phyloP scores from a whole-genome alignment of 352 stramenopile genomes.

The Pythium myriotylum region DNA sequence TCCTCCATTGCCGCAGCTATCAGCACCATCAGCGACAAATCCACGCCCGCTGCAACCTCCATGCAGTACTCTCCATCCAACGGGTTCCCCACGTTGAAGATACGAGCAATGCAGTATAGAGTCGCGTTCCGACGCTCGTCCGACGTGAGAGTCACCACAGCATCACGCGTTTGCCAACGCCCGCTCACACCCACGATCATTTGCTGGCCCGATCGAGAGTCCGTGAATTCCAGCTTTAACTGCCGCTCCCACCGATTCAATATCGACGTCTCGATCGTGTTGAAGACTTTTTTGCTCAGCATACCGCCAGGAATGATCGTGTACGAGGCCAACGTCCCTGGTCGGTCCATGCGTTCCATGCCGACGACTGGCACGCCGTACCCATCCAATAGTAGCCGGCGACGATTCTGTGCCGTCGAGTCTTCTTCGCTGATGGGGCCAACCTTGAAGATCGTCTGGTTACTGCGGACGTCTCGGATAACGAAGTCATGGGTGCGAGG shows the following conservation, averaged over 20 bases:
- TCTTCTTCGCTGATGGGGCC: slow-evolving; percentile 10
- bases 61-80: slow-evolving; percentile 10
- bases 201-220: slow-evolving; percentile 12
- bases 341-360: slow-evolving; percentile 1
- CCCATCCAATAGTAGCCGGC: slow-evolving; percentile 12
- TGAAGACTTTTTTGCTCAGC: slow-evolving; percentile 1
- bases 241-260: slow-evolving; percentile 13
- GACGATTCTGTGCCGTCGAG: background rate
- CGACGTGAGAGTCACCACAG: slow-evolving; percentile 20
- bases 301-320: slow-evolving; percentile 17
- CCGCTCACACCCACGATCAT: slow-evolving; percentile 10
- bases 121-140: slow-evolving; percentile 1
- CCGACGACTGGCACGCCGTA: slow-evolving; percentile 23
- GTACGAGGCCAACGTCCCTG: slow-evolving; percentile 2
- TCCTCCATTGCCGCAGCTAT: slow-evolving; percentile 22
- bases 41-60: slow-evolving; percentile 24
- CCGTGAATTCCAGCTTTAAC: slow-evolving; percentile 17
- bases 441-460: no score
- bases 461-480: no score
- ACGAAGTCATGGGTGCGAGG: no score
- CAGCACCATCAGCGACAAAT: no score
- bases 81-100: slow-evolving; percentile 12
- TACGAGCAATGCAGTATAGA: slow-evolving; percentile 16
- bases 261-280: slow-evolving; percentile 7
- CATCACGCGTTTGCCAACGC: slow-evolving; percentile 16